Percentiles rank a stretch among this genome's conserved stretches.
Evolutionary conservation across 2,329 filamentous ascomycete genomes (phyloP).

Genomic region (Rhynchosporium graminicola): DNA sequence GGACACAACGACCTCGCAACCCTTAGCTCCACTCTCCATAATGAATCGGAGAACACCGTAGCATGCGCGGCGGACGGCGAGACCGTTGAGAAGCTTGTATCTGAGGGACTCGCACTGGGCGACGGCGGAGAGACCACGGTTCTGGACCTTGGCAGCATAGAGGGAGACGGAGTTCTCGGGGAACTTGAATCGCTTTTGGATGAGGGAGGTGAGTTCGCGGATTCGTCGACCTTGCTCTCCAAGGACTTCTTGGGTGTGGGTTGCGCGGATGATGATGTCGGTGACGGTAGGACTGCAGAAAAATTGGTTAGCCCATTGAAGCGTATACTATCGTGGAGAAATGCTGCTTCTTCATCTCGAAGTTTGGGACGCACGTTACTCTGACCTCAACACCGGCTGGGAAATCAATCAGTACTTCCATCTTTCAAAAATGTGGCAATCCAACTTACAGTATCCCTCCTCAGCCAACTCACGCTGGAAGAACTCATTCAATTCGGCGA

Average conservation of each 20-base stretch:
- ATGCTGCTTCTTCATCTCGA: constrained; percentile 55
- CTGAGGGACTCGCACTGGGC: constrained; percentile 99
- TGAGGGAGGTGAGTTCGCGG: constrained; percentile 99
- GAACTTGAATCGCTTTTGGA: constrained; percentile 99
- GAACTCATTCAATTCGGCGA: constrained; percentile 99
- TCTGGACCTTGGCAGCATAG: constrained; percentile 99
- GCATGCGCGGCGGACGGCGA: constrained; percentile 97
- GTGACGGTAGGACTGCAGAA: constrained; percentile 43
- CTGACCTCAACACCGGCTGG: constrained; percentile 91
- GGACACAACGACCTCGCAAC: constrained; percentile 98
- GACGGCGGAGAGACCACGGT: constrained; percentile 98
- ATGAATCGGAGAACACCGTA: constrained; percentile 99
- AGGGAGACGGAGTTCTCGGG: constrained; percentile 99
- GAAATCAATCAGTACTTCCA: not conserved
- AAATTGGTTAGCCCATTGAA: constrained; percentile 3
- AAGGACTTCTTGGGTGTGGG: constrained; percentile 99
- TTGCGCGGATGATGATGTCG: constrained; percentile 93
- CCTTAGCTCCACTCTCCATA: constrained; percentile 99
- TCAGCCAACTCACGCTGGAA: constrained; percentile 99
- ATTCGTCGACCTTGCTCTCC: constrained; percentile 99
- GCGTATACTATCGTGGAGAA: constrained; percentile 61
- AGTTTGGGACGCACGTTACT: constrained; percentile 65
- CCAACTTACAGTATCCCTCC: constrained; percentile 79
- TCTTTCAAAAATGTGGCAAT: not conserved
- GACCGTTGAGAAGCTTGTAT: constrained; percentile 99